Evolutionary conservation across 2,329 filamentous ascomycete species (phyloP).

Genomic region (Setomelanomma holmii): DNA sequence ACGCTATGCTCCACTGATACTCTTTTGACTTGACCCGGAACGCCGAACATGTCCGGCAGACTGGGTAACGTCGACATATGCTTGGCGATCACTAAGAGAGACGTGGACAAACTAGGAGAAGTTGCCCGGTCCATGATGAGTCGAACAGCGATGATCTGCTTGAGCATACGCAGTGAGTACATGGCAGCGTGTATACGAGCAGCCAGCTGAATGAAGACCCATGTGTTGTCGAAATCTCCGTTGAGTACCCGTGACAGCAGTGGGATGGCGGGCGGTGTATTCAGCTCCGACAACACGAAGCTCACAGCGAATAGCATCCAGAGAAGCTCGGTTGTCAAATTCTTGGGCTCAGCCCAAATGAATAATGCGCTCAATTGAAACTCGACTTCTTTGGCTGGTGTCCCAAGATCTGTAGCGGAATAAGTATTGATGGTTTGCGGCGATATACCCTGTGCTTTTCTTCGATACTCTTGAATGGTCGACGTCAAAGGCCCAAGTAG

Average conservation of each 20-base stretch:
- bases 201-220: constrained; percentile 49
- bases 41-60: constrained; percentile 30
- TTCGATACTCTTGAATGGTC: constrained; percentile 46
- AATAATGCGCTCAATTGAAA: constrained; percentile 18
- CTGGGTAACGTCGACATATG: constrained; percentile 31
- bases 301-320: constrained; percentile 38
- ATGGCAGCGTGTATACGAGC: constrained; percentile 52
- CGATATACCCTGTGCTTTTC: constrained; percentile 44
- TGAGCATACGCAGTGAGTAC: constrained; percentile 53
- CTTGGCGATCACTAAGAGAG: constrained; percentile 12
- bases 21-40: constrained; percentile 31
- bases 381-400: constrained; percentile 16
- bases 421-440: constrained; percentile 26
- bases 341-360: constrained; percentile 21
- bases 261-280: constrained; percentile 24
- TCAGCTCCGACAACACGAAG: constrained; percentile 28
- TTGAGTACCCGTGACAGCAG: constrained; percentile 30
- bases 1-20: constrained; percentile 20
- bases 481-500: constrained; percentile 29
- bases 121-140: constrained; percentile 11
- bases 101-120: constrained; percentile 1
- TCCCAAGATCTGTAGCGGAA: constrained; percentile 2
- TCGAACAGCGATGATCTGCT: constrained; percentile 44
- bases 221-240: constrained; percentile 42
- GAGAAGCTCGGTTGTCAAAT: constrained; percentile 16